Evolutionary conservation across 2,329 filamentous ascomycete species (phyloP), one percentile per base, ranked within the genome.

Genomic region (Coniochaeta sp.): DNA sequence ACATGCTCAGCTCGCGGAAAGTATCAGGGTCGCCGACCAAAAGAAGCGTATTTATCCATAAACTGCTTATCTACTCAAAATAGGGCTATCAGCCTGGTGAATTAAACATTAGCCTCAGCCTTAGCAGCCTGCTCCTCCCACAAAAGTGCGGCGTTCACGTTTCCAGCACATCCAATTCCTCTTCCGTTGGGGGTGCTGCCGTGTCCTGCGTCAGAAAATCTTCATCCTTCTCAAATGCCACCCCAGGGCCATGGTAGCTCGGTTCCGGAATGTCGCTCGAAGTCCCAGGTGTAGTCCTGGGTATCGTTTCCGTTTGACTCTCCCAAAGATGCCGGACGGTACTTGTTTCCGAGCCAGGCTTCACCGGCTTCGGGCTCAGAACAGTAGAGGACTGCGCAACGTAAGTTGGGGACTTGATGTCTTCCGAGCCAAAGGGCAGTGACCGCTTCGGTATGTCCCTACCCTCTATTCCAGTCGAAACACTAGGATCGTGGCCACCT

Each of bases 361-460:
- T 74, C 34, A 72, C 62, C 50, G 72, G 72, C 60, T 64, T 67
- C 12, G 72, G 72, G 63, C 76, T 78, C 56, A 76, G 64, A 43
- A 77, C 69, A 14, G 68, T 62, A 11, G 75, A 71, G 19, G 71
- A 69, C 57, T 72, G 75, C 61, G 75, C 69, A 61, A 76, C 72
- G 68, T 80, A 79, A 58, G 76, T 78, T 54, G 78, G 77, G 50
- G 77, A 79, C 58, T 67, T 67, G 52, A 74, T 66, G 57, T 73
- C 74, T 65, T 83, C 81, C 3, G 82, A 84, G 59, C 82, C 81
- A 68, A 78, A 83, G 31, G 82, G 82, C 43, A 84, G 67, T 59
- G 77, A 68, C 59, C 82, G 76, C 58, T 73, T 72, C 52, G 83
- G 81, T 43, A 84, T 77, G 59, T 79, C 68, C 67, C 67, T 67